phyloP scores from a whole-genome alignment of 805 yeast genomes.

The Saccharomycopsis capsularis region DNA sequence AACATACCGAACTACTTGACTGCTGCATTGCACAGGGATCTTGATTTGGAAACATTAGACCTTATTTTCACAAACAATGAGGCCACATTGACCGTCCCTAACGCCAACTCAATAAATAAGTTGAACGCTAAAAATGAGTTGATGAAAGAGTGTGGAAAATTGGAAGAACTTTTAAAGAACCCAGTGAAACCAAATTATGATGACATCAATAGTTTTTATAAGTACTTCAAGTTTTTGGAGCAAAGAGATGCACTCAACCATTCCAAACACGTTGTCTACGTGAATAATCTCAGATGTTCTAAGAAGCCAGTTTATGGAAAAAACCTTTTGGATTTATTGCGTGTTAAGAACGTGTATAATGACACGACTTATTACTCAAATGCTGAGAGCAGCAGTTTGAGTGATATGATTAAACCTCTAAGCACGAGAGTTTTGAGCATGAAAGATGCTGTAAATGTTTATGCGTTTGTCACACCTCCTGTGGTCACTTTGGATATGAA shows the following conservation, averaged over 20 bases:
- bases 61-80: constrained; percentile 47
- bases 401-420: constrained; percentile 36
- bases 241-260: constrained; percentile 46
- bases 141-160: constrained; percentile 35
- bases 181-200: constrained; percentile 29
- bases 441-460: constrained; percentile 57
- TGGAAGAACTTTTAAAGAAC: constrained; percentile 34
- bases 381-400: constrained; percentile 22
- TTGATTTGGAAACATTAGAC: constrained; percentile 55
- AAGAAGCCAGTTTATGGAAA: constrained; percentile 63
- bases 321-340: constrained; percentile 42
- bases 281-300: constrained; percentile 60
- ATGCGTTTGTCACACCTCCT: constrained; percentile 79
- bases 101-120: constrained; percentile 35
- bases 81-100: constrained; percentile 37
- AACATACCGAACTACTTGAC: constrained; percentile 37
- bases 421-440: constrained; percentile 34
- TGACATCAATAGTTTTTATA: constrained; percentile 52
- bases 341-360: constrained; percentile 29
- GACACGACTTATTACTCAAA: constrained; percentile 10
- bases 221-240: constrained; percentile 44
- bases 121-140: constrained; percentile 45
- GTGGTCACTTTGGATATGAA: constrained; percentile 72
- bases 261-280: constrained; percentile 49
- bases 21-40: constrained; percentile 31